phyloP scores from a whole-genome alignment of 805 yeast genomes.

The Candida sanyiensis region DNA sequence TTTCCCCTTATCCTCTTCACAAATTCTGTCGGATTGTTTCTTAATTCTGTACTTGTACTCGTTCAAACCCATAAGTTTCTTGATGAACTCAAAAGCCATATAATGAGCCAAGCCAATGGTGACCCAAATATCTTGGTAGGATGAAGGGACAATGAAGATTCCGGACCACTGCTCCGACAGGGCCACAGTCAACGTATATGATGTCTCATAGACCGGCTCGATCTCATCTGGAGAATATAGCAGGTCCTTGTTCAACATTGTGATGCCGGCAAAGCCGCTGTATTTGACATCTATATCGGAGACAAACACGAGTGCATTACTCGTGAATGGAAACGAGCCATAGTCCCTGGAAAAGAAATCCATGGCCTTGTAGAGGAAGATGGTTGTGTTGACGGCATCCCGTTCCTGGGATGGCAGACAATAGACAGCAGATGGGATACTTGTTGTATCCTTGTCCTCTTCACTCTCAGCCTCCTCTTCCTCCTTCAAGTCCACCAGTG shows the following conservation, averaged over 20 bases:
- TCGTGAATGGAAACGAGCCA: slow-evolving; percentile 88
- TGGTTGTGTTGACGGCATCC: slow-evolving; percentile 63
- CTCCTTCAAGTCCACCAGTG: slow-evolving; percentile 40
- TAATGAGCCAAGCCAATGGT: slow-evolving; percentile 78
- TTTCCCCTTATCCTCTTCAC: slow-evolving; percentile 69
- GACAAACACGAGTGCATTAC: slow-evolving; percentile 73
- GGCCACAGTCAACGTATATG: slow-evolving; percentile 62
- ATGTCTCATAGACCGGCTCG: slow-evolving; percentile 69
- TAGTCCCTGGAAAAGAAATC: slow-evolving; percentile 82
- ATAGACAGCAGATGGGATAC: slow-evolving; percentile 56
- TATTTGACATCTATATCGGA: slow-evolving; percentile 44
- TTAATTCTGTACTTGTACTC: slow-evolving; percentile 72
- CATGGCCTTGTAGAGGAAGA: slow-evolving; percentile 70
- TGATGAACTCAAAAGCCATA: slow-evolving; percentile 72
- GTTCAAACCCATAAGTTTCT: slow-evolving; percentile 73
- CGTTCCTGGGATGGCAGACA: slow-evolving; percentile 53
- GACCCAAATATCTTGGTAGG: slow-evolving; percentile 82
- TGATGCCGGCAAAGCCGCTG: slow-evolving; percentile 69
- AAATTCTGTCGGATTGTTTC: slow-evolving; percentile 55
- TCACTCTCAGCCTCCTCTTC: slow-evolving; percentile 27
- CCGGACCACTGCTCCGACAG: slow-evolving; percentile 92
- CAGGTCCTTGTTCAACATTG: slow-evolving; percentile 52
- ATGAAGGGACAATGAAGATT: slow-evolving; percentile 76
- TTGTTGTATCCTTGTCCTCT: slow-evolving; percentile 33
- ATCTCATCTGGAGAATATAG: slow-evolving; percentile 69